A percentile compares a stretch with the other conserved stretches of the same genome.
These are phyloP conservation scores for Saturnispora diversa DNA, from an alignment of 805 yeast species.

Conservation along the genomic window DNA sequence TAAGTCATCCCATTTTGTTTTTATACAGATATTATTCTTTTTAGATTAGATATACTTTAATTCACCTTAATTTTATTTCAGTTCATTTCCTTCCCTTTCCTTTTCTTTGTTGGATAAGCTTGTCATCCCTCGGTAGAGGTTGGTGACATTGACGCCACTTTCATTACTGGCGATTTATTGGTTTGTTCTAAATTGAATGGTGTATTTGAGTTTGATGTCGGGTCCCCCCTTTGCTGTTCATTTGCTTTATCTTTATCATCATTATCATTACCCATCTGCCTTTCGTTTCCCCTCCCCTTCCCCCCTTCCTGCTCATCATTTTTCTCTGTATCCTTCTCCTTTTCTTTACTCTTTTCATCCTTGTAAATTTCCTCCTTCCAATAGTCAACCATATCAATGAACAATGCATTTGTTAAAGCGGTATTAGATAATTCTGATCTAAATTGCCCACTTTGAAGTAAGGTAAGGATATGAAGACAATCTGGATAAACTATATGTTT, in stretches of 20 bases:
- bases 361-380: slow-evolving; percentile 43
- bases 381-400: slow-evolving; percentile 69
- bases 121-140: slow-evolving; percentile 8
- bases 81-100: background rate
- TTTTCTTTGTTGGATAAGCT: background rate
- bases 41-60: too few relatives aligned
- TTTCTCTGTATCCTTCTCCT: too few relatives aligned
- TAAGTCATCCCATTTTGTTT: too few relatives aligned
- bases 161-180: background rate
- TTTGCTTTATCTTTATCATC: too few relatives aligned
- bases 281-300: background rate
- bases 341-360: slow-evolving; percentile 12
- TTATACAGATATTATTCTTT: too few relatives aligned
- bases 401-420: slow-evolving; percentile 48
- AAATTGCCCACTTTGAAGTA: slow-evolving; percentile 47
- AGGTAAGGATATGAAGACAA: slow-evolving; percentile 69
- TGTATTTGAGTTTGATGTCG: too few relatives aligned
- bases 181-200: too few relatives aligned
- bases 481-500: slow-evolving; percentile 77
- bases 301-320: background rate
- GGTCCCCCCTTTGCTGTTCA: too few relatives aligned
- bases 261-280: background rate
- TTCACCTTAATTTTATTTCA: too few relatives aligned
- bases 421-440: slow-evolving; percentile 48
- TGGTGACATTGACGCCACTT: slow-evolving; percentile 7